These are phyloP conservation scores for Suillus hirtellus DNA, from an alignment of 768 basidiomycete genomes.

Conservation along the genomic window DNA sequence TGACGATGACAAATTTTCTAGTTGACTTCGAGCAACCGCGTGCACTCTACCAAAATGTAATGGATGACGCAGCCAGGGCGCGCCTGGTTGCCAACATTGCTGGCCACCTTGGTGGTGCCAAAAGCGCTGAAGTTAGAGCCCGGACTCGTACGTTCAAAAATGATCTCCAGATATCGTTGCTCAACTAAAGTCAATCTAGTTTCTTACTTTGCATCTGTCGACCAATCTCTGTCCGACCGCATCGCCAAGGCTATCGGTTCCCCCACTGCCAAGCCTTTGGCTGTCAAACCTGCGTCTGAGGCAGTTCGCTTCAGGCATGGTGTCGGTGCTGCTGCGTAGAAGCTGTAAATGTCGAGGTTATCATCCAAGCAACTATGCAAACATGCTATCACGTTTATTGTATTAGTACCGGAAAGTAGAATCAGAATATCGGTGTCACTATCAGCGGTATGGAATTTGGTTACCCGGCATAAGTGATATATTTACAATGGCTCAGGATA, in stretches of 20 bases:
- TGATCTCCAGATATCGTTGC: not conserved
- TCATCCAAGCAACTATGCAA: slow-evolving; percentile 3
- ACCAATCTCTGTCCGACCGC: slow-evolving; percentile 71
- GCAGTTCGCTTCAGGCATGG: slow-evolving; percentile 50
- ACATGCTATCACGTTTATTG: slow-evolving; percentile 6
- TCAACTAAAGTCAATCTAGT: slow-evolving; percentile 41
- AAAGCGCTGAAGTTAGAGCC: slow-evolving; percentile 58
- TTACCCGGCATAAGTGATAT: not conserved
- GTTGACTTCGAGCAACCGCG: slow-evolving; percentile 88
- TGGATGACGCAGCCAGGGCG: slow-evolving; percentile 57
- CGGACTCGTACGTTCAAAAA: slow-evolving; percentile 59
- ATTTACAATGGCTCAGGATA: not conserved
- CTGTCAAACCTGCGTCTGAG: slow-evolving; percentile 59
- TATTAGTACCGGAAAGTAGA: slow-evolving; percentile 1
- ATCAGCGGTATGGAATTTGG: not conserved
- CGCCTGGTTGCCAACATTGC: slow-evolving; percentile 69
- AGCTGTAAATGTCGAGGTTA: not conserved
- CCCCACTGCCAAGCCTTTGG: slow-evolving; percentile 56
- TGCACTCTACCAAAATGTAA: slow-evolving; percentile 65
- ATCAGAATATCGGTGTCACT: not conserved
- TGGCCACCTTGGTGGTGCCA: slow-evolving; percentile 61
- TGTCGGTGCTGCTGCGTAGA: slow-evolving; percentile 6
- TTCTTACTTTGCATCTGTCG: slow-evolving; percentile 77
- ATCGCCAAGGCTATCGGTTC: slow-evolving; percentile 75
- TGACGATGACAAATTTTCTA: slow-evolving; percentile 24